Evolutionary conservation across 2,329 filamentous ascomycete species (phyloP).

Genomic region (Fusarium subglutinans): DNA sequence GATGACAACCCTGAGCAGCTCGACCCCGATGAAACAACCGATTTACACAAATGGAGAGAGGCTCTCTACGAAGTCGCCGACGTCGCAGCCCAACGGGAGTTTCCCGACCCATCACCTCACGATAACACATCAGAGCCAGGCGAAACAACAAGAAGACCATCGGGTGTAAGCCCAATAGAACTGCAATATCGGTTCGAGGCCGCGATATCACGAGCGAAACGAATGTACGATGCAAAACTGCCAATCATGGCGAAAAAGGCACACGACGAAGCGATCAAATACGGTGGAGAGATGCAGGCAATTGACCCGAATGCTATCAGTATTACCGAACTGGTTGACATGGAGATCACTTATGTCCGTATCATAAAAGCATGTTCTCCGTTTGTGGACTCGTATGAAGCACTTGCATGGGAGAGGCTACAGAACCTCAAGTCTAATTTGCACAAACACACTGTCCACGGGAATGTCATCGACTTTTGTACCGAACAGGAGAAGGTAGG

Average conservation of each 20-base stretch:
- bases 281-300: background rate
- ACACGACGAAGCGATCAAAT: conserved; percentile 6
- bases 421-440: background rate
- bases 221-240: background rate
- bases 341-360: conserved; percentile 1
- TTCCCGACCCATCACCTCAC: background rate
- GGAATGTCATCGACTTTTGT: background rate
- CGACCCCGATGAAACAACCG: background rate
- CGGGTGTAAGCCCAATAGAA: background rate
- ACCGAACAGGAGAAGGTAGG: background rate
- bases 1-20: background rate
- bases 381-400: background rate
- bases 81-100: background rate
- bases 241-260: conserved; percentile 12
- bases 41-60: background rate
- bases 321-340: background rate
- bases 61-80: conserved; percentile 5
- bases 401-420: background rate
- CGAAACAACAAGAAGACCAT: background rate
- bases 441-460: background rate
- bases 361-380: conserved; percentile 7
- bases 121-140: background rate
- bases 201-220: background rate
- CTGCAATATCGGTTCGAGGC: background rate
- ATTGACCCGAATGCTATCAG: background rate